These are phyloP conservation scores for Pythium utonaiense DNA, from an alignment of 352 stramenopile genomes.

Conservation along the genomic window DNA sequence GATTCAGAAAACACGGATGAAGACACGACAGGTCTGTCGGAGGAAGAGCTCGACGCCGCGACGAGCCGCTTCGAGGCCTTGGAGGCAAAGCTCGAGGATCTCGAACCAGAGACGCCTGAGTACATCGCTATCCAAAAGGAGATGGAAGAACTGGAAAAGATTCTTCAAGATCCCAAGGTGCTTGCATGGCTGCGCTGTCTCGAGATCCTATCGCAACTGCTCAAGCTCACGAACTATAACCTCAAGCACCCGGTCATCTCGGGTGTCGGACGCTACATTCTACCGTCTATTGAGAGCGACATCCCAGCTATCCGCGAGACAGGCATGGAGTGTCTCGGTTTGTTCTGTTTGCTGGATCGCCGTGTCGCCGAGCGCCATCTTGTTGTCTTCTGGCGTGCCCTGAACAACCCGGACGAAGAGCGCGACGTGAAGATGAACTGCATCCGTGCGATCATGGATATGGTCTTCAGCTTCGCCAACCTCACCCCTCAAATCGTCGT, in stretches of 20 bases:
- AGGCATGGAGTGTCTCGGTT: slow-evolving; percentile 67
- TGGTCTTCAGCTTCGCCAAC: slow-evolving; percentile 59
- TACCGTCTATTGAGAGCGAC: slow-evolving; percentile 75
- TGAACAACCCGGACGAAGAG: slow-evolving; percentile 80
- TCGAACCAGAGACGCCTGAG: slow-evolving; percentile 55
- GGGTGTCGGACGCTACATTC: slow-evolving; percentile 67
- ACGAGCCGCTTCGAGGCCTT: slow-evolving; percentile 64
- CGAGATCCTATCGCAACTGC: slow-evolving; percentile 67
- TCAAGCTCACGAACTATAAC: slow-evolving; percentile 68
- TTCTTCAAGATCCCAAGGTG: slow-evolving; percentile 68
- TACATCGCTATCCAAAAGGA: slow-evolving; percentile 60
- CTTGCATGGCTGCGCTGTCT: slow-evolving; percentile 67
- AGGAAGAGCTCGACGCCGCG: slow-evolving; percentile 50
- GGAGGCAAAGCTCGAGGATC: slow-evolving; percentile 48
- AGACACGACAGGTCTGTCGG: slow-evolving; percentile 29
- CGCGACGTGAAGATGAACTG: slow-evolving; percentile 75
- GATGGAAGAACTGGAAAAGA: slow-evolving; percentile 61
- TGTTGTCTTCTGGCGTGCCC: slow-evolving; percentile 72
- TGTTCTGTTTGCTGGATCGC: slow-evolving; percentile 72
- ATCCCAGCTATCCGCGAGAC: slow-evolving; percentile 66
- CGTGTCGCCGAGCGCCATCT: slow-evolving; percentile 62
- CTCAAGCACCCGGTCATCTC: slow-evolving; percentile 63
- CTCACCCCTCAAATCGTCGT: slow-evolving; percentile 50
- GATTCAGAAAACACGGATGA: slow-evolving; percentile 31
- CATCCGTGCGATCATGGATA: slow-evolving; percentile 66